These are phyloP conservation scores for Suhomyces wounanorum DNA, from an alignment of 1,139 yeast genomes.

Conservation along the genomic window DNA sequence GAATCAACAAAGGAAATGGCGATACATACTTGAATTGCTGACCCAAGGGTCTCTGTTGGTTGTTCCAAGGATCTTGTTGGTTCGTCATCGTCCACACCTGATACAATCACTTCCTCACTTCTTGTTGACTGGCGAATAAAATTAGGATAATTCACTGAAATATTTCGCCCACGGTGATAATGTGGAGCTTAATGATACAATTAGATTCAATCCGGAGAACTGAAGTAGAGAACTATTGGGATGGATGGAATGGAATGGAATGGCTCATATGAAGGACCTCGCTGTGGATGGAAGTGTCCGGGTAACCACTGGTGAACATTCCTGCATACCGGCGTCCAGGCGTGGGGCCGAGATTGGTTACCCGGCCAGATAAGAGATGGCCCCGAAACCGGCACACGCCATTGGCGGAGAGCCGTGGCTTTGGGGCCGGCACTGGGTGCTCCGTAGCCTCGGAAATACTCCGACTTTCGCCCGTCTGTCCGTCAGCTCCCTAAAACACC, in stretches of 20 bases:
- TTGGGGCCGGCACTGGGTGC: no score
- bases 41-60: conserved; percentile 47
- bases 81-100: conserved; percentile 34
- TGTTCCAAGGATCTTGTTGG: conserved; percentile 49
- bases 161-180: neutral
- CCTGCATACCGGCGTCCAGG: conserved; percentile 1
- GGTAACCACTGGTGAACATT: conserved; percentile 8
- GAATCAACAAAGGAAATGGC: neutral
- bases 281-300: conserved; percentile 13
- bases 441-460: no score
- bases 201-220: neutral
- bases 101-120: conserved; percentile 1
- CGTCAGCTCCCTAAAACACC: no score
- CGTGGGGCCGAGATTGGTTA: conserved; percentile 7
- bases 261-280: conserved; percentile 4
- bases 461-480: no score
- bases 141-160: neutral
- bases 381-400: neutral
- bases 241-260: conserved; percentile 1
- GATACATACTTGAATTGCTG: conserved; percentile 50
- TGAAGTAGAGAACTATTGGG: conserved; percentile 1
- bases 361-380: conserved; percentile 8
- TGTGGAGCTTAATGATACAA: conserved; percentile 4
- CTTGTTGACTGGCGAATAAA: neutral
- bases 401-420: neutral